Conservation (phyloP, 1,284 basidiomycete species). For the Cutaneotrichosporon spelunceum region DNA sequence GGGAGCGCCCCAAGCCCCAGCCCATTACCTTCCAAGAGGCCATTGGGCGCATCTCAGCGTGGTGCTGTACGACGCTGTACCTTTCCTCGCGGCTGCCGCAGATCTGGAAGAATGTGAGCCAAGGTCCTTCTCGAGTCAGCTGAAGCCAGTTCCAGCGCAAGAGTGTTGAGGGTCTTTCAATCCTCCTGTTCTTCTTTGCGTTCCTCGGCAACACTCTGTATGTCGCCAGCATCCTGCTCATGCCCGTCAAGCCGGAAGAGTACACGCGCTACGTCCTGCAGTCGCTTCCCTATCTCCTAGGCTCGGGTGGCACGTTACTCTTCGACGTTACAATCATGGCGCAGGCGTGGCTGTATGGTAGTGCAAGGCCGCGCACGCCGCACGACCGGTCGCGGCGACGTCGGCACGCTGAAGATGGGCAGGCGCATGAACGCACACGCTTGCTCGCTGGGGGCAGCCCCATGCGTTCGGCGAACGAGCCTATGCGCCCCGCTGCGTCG, state of each 20-base stretch:
- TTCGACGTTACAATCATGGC: constrained; percentile 82
- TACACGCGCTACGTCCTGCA: constrained; percentile 45
- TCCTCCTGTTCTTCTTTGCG: constrained; percentile 84
- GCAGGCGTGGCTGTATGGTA: constrained; percentile 60
- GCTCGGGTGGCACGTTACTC: constrained; percentile 79
- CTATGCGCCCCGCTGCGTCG: background rate
- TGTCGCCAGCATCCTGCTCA: constrained; percentile 70
- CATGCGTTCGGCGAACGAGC: constrained; percentile 1
- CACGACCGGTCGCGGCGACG: constrained; percentile 16
- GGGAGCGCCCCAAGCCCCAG: constrained; percentile 4
- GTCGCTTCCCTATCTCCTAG: constrained; percentile 64
- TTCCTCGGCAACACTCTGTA: constrained; percentile 89
- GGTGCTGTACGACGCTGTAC: constrained; percentile 86
- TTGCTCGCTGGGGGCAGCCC: constrained; percentile 10
- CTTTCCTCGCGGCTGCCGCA: constrained; percentile 86
- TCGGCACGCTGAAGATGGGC: constrained; percentile 19
- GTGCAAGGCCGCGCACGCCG: constrained; percentile 22
- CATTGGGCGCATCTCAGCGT: constrained; percentile 82
- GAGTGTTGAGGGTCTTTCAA: constrained; percentile 91
- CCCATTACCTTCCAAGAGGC: constrained; percentile 38
- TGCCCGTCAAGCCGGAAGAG: constrained; percentile 37
- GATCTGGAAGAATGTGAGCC: constrained; percentile 91
- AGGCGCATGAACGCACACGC: constrained; percentile 3
- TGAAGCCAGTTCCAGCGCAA: constrained; percentile 70
- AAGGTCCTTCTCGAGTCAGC: background rate